These are phyloP conservation scores for Roridomyces roridus DNA, from an alignment of 768 basidiomycete genomes.

Conservation along the genomic window DNA sequence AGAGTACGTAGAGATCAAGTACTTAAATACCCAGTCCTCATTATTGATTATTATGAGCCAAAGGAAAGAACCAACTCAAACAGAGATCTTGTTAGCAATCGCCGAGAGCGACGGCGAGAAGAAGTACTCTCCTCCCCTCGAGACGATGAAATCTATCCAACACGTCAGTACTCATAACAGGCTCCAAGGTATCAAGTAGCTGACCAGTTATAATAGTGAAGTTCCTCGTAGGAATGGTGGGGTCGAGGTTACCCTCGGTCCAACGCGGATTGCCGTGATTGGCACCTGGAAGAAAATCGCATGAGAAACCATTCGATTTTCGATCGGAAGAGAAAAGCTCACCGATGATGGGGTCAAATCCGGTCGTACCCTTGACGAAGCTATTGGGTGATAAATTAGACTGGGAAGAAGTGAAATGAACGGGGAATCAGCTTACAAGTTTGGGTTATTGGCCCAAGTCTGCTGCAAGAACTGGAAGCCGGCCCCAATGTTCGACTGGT, in stretches of 20 bases:
- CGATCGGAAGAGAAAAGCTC: too few relatives aligned
- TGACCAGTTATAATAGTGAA: background rate
- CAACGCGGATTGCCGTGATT: background rate
- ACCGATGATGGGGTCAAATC: background rate
- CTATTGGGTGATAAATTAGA: background rate
- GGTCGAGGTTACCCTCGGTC: background rate
- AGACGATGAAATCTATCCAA: slow-evolving; percentile 10
- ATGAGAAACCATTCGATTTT: too few relatives aligned
- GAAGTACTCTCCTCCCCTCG: slow-evolving; percentile 16
- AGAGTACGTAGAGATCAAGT: too few relatives aligned
- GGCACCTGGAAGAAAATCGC: too few relatives aligned
- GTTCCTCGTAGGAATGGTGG: background rate
- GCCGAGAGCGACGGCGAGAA: slow-evolving; percentile 18
- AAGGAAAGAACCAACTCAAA: too few relatives aligned
- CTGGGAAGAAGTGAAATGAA: too few relatives aligned
- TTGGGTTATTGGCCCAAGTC: slow-evolving; percentile 7
- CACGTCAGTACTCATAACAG: too few relatives aligned
- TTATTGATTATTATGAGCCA: too few relatives aligned
- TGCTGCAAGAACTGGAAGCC: slow-evolving; percentile 17
- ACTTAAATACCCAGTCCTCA: too few relatives aligned
- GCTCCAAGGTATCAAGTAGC: too few relatives aligned
- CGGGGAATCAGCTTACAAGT: too few relatives aligned
- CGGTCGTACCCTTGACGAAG: background rate
- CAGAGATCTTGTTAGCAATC: slow-evolving; percentile 1
- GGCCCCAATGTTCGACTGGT: slow-evolving; percentile 9